Evolutionary conservation across 2,329 filamentous ascomycete species (phyloP), one percentile per base, ranked within the genome.

Genomic region (Xylaria sp.): DNA sequence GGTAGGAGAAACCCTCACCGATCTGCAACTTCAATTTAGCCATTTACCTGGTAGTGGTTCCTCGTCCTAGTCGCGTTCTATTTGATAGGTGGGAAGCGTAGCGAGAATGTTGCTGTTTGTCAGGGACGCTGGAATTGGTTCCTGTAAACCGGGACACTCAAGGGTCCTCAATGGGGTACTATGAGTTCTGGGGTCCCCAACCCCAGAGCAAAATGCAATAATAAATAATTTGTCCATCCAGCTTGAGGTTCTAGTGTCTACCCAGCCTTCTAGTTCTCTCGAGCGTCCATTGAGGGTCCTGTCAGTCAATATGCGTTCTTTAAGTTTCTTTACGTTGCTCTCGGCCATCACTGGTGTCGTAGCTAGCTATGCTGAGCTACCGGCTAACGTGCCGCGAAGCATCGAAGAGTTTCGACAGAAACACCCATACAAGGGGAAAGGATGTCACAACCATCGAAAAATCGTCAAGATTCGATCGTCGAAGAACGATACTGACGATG

Each of bases 401-500:
- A 66, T 80, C 6, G 65, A 75, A 25, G 80, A 82, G 65, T 82
- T 82, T 72, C 73, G 80, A 10, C 73, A 74, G 50, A 80, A 79
- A 68, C 78, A 81, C 63, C 81, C 80, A 1, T 80, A 81, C 68
- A 71, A 61, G 65, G 66, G 72, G 6, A 72, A 60, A 7, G 63
- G 67, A 15, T 50, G 56, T 32, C 45, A 71, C 23, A 43, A 63
- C 13, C 60, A 63, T 34, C 75, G 80, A 34, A 76, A 70, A 36
- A 72, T 77, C 7, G 79, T 88, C 67, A 84, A 80, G 2, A 87
- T 89, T 60, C 82, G 86, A 7, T 72, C 84, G 1, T 89, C 86
- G 0, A 78, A 76, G 62, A 81, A 85, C 60, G 86, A 87, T 45
- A 81, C 78, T 0, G 87, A 89, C 63, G 87, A 90, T 73, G 79